Base-by-base conservation (phyloP, 495 filamentous ascomycete species). In the Xylaria curta region DNA sequence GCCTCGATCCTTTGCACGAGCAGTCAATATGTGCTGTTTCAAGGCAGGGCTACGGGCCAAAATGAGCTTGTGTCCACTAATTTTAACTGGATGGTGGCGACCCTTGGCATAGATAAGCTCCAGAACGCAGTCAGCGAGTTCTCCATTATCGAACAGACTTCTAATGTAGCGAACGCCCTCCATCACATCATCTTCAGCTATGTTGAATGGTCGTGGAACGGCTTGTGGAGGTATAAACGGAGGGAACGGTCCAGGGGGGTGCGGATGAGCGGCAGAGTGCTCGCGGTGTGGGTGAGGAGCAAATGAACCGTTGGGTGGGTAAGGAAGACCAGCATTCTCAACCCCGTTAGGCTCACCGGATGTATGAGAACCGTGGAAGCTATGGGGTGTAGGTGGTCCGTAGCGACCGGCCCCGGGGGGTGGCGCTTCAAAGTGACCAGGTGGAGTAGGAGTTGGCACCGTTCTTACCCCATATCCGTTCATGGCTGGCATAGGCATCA, bases 341-440 rank as follows among this genome's bases (percentile, higher is more conserved):
- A 78, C 72, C 9, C 81, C 80, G 47, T 79, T 80, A 24, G 77
- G 78, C 40, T 79, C 77, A 5, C 74, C 76, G 0, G 86, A 87
- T 26, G 83, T 80, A 63, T 87, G 86, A 4, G 87, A 89, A 21
- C 83, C 87, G 21, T 87, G 86, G 51, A 86, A 85, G 70, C 86
- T 88, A 47, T 85, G 86, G 4, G 86, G 85, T 8, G 86, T 87
- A 7, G 83, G 81, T 7, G 85, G 82, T 0, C 81, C 82, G 64
- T 83, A 84, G 71, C 75, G 79, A 70, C 79, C 68, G 40, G 74
- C 71, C 53, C 73, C 64, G 42, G 83, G 78, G 4, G 79, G 79
- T 38, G 79, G 84, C 21, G 77, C 78, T 33, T 86, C 84, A 17
- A 78, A 70, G 28, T 77, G 76, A n/a, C 71, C 78, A 69, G 81